Conservation (phyloP, 176 grass and related monocot species). For the Oryza australiensis region DNA sequence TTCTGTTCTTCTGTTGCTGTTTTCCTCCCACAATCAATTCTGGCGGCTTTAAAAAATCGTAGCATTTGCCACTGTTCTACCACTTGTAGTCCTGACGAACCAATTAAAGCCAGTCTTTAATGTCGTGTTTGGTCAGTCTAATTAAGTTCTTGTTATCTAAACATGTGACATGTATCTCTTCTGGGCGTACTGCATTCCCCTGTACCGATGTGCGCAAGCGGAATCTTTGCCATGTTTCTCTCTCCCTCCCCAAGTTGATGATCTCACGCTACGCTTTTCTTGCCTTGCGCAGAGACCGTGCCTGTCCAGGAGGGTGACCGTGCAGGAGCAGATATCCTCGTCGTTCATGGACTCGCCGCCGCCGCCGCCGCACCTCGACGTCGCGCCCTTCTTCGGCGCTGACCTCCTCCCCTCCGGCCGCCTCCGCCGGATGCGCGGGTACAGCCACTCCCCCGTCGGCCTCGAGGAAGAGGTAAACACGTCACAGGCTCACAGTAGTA, state of each 20-base stretch:
- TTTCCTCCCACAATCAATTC: background rate
- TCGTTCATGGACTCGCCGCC: slow-evolving; percentile 72
- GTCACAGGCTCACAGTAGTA: background rate
- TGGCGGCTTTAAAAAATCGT: background rate
- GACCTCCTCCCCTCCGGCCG: slow-evolving; percentile 66
- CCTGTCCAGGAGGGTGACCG: slow-evolving; percentile 52
- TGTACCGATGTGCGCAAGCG: background rate
- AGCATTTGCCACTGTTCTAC: background rate
- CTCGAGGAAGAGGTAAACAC: slow-evolving; percentile 81
- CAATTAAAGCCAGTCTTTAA: slow-evolving; percentile 18
- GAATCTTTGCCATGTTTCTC: slow-evolving; percentile 42
- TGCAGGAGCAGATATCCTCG: slow-evolving; percentile 66
- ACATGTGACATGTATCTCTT: slow-evolving; percentile 29
- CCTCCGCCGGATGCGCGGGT: slow-evolving; percentile 61
- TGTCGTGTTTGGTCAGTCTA: slow-evolving; percentile 37
- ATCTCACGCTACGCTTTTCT: slow-evolving; percentile 25
- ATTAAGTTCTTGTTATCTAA: background rate
- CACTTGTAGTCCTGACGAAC: slow-evolving; percentile 9
- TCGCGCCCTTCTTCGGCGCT: slow-evolving; percentile 53
- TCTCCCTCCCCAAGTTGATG: background rate
- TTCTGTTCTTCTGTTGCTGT: background rate
- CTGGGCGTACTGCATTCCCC: background rate
- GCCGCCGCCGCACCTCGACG: slow-evolving; percentile 48
- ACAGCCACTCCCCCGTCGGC: slow-evolving; percentile 71
- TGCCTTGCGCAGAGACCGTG: slow-evolving; percentile 54